phyloP scores from a whole-genome alignment of 108 stramenopile species.

The Cyclotella sp. region DNA sequence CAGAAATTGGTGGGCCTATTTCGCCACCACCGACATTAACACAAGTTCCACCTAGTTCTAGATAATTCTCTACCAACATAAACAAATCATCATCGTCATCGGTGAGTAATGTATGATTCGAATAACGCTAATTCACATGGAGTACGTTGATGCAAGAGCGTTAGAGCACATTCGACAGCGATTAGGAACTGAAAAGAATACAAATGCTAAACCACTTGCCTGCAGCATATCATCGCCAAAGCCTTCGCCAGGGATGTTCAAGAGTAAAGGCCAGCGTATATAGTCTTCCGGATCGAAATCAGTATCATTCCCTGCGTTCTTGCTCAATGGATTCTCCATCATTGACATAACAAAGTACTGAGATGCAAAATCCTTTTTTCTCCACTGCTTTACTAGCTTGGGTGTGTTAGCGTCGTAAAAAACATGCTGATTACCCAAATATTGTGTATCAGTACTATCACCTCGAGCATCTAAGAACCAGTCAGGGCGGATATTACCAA shows the following conservation, averaged over 20 bases:
- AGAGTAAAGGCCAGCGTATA: conserved; percentile 51
- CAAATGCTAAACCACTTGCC: neutral
- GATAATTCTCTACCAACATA: conserved; percentile 38
- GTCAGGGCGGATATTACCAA: conserved; percentile 62
- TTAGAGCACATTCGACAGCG: neutral
- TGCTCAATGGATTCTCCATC: conserved; percentile 42
- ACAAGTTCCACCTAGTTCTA: conserved; percentile 37
- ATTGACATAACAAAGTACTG: conserved; percentile 60
- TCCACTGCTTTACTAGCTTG: conserved; percentile 60
- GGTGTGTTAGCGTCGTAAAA: conserved; percentile 43
- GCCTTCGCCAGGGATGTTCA: conserved; percentile 60
- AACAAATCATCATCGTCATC: conserved; percentile 48
- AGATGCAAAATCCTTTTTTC: conserved; percentile 61
- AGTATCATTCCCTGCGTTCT: conserved; percentile 17
- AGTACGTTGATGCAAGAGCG: too few relatives aligned
- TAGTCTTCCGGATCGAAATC: conserved; percentile 31
- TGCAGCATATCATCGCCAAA: conserved; percentile 60
- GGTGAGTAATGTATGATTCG: conserved; percentile 38
- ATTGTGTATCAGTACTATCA: conserved; percentile 57
- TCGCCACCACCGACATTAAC: conserved; percentile 23
- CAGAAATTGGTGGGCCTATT: conserved; percentile 38
- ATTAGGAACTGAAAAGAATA: neutral
- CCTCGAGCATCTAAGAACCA: conserved; percentile 60
- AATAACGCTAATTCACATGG: conserved; percentile 13
- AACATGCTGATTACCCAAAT: conserved; percentile 61